Percentiles rank a stretch among this genome's conserved stretches.
Conservation (phyloP, 2,329 filamentous ascomycete species). For the Arthroderma sp. region DNA sequence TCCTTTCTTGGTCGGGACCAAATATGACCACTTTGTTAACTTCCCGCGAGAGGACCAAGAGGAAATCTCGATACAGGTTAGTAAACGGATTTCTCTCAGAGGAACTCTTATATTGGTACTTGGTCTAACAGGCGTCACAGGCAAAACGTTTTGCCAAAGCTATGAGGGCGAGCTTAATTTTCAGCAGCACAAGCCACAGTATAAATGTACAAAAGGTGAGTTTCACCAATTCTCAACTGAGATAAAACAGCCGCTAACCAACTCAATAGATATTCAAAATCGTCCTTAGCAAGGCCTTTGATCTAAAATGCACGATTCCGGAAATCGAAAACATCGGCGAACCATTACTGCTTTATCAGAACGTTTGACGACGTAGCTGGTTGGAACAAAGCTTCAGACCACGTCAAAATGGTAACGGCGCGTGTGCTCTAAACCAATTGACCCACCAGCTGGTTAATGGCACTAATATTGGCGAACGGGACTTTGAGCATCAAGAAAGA, state of each 20-base stretch:
- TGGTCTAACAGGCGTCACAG: slow-evolving; percentile 33
- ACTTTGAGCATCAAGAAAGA: no score
- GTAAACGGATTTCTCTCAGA: slow-evolving; percentile 5
- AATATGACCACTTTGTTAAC: slow-evolving; percentile 99
- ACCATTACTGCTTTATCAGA: slow-evolving; percentile 68
- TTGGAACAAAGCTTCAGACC: no score
- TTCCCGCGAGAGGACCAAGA: slow-evolving; percentile 95
- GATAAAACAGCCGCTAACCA: slow-evolving; percentile 16
- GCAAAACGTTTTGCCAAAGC: slow-evolving; percentile 93
- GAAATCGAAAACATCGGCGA: slow-evolving; percentile 98
- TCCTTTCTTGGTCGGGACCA: slow-evolving; percentile 89
- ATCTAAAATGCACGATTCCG: slow-evolving; percentile 96
- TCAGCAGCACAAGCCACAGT: slow-evolving; percentile 96
- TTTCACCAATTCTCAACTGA: not conserved
- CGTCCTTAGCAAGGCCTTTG: slow-evolving; percentile 94
- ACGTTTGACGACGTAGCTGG: no score
- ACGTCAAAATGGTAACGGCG: no score
- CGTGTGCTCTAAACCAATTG: no score
- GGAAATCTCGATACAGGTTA: slow-evolving; percentile 90
- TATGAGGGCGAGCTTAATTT: slow-evolving; percentile 95
- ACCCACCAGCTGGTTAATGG: no score
- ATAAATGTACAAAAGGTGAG: slow-evolving; percentile 98
- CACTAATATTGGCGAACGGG: no score
- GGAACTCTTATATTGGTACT: not conserved
- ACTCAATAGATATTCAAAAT: slow-evolving; percentile 88